Conservation (phyloP, 2,329 filamentous ascomycete species). For the Amphichorda felina region DNA sequence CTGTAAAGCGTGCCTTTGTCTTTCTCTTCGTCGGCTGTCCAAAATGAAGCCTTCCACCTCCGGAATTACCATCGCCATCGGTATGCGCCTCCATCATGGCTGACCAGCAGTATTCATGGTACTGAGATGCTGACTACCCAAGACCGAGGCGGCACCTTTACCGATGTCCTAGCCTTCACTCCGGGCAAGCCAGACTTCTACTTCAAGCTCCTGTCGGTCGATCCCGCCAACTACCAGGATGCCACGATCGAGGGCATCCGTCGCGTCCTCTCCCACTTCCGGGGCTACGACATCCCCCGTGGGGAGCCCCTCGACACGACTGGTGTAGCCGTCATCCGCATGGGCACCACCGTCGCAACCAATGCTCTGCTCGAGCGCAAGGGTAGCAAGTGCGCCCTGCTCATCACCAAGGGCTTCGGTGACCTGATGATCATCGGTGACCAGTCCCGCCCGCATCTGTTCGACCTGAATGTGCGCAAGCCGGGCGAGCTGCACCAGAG, state of each 20-base stretch:
- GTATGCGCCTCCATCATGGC: too few species aligned
- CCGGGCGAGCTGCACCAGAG: conserved; percentile 76
- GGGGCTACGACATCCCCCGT: conserved; percentile 61
- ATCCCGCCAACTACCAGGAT: conserved; percentile 85
- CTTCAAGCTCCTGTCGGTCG: conserved; percentile 84
- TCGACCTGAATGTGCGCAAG: conserved; percentile 77
- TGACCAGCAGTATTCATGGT: too few species aligned
- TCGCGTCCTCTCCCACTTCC: conserved; percentile 69
- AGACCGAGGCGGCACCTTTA: conserved; percentile 15
- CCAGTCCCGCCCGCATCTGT: conserved; percentile 80
- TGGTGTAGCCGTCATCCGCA: conserved; percentile 79
- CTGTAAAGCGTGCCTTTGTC: too few species aligned
- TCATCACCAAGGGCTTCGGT: conserved; percentile 78
- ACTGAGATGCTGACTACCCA: too few species aligned
- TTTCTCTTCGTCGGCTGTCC: too few species aligned
- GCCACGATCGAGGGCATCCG: conserved; percentile 89
- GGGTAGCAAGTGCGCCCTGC: conserved; percentile 74
- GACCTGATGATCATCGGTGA: conserved; percentile 86
- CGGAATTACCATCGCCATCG: too few species aligned
- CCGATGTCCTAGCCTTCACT: conserved; percentile 57
- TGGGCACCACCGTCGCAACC: conserved; percentile 92
- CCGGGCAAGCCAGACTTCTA: conserved; percentile 59
- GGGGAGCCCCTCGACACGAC: conserved; percentile 71
- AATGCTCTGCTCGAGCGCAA: conserved; percentile 86
- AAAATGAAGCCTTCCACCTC: too few species aligned